These are phyloP conservation scores for Diaporthe caulivora DNA, from an alignment of 2,329 filamentous ascomycete species.

Conservation along the genomic window DNA sequence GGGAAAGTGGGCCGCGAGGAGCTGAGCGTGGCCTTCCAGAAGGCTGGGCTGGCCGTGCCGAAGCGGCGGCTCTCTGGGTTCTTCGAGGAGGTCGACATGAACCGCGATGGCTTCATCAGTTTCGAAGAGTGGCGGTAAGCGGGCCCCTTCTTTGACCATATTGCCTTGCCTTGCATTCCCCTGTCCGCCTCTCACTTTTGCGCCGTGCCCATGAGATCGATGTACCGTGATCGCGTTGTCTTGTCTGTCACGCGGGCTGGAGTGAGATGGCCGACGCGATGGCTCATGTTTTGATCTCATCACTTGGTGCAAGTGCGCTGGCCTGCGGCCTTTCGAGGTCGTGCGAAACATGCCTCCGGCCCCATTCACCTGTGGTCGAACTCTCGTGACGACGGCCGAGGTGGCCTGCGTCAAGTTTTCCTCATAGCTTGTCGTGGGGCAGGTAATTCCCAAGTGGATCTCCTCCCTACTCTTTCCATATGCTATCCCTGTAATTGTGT, in stretches of 20 bases:
- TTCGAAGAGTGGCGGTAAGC: slow-evolving; percentile 97
- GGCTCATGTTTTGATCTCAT: background rate
- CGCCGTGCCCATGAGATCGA: background rate
- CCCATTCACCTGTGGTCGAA: background rate
- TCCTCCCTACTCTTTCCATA: background rate
- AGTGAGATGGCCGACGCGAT: background rate
- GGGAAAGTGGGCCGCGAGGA: slow-evolving; percentile 90
- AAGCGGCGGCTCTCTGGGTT: slow-evolving; percentile 84
- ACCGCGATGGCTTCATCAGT: slow-evolving; percentile 87
- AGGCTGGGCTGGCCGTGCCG: slow-evolving; percentile 83
- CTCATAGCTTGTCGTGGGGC: background rate
- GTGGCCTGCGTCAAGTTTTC: background rate
- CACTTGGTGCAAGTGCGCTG: background rate
- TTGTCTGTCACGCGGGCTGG: background rate
- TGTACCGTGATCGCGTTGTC: background rate
- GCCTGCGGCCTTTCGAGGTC: background rate
- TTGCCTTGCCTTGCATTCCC: slow-evolving; percentile 7
- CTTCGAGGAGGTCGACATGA: slow-evolving; percentile 89
- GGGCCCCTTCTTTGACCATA: slow-evolving; percentile 35
- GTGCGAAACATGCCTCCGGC: background rate
- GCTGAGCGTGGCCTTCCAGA: slow-evolving; percentile 81
- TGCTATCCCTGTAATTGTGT: background rate
- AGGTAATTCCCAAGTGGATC: background rate
- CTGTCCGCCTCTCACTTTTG: background rate
- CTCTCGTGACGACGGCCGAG: background rate